phyloP scores from a whole-genome alignment of 2,329 filamentous ascomycete genomes.

The Nigrograna mackinnonii region DNA sequence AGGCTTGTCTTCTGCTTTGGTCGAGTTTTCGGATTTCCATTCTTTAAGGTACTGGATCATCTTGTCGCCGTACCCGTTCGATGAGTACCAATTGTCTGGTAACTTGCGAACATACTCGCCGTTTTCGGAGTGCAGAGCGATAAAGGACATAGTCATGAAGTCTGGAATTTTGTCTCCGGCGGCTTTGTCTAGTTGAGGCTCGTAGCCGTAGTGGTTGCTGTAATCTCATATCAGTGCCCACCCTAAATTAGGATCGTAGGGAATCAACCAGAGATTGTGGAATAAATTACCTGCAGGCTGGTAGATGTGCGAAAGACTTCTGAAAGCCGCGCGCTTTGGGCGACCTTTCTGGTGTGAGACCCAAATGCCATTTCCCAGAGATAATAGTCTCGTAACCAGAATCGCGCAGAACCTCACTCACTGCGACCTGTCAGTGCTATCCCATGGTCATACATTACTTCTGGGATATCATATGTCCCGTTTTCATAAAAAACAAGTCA shows the following conservation, averaged over 20 bases:
- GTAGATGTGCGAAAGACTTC: conserved; percentile 62
- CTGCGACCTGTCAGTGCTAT: background rate
- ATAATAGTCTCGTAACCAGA: conserved; percentile 64
- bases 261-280: no score
- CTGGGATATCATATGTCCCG: no score
- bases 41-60: conserved; percentile 29
- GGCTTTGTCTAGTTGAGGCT: conserved; percentile 45
- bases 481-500: background rate
- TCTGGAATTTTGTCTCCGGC: conserved; percentile 38
- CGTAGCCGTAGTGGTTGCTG: conserved; percentile 59
- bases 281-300: conserved; percentile 50
- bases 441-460: no score
- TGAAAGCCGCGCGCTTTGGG: conserved; percentile 63
- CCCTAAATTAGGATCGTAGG: no score
- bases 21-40: conserved; percentile 7
- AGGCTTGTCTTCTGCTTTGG: conserved; percentile 20
- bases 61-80: conserved; percentile 39
- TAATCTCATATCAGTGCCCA: no score
- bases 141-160: conserved; percentile 48
- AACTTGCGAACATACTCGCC: conserved; percentile 44
- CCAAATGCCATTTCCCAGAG: conserved; percentile 67
- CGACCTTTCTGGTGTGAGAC: conserved; percentile 59
- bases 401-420: conserved; percentile 63
- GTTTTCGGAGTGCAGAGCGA: conserved; percentile 43
- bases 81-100: conserved; percentile 41